Percentiles rank a stretch among this genome's conserved stretches.
Conservation (phyloP, 2,329 filamentous ascomycete species). For the Phialemoniopsis sp. region DNA sequence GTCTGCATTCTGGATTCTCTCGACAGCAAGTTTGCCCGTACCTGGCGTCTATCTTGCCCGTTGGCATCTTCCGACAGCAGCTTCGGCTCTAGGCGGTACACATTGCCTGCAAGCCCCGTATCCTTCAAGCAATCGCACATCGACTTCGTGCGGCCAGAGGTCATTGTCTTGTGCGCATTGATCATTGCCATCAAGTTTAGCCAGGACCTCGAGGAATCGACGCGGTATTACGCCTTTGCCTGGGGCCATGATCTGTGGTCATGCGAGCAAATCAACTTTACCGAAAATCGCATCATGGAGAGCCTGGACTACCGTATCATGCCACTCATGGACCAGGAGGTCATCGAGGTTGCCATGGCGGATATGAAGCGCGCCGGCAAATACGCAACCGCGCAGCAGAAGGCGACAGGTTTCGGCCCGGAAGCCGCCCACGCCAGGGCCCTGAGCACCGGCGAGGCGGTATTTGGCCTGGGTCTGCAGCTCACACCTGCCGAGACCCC, state of each 20-base stretch:
- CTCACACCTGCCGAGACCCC: slow-evolving; percentile 37
- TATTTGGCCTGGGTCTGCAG: slow-evolving; percentile 32
- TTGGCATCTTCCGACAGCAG: slow-evolving; percentile 21
- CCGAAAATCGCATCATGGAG: slow-evolving; percentile 61
- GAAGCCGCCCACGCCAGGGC: slow-evolving; percentile 24
- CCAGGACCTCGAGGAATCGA: slow-evolving; percentile 52
- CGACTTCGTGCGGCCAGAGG: slow-evolving; percentile 56
- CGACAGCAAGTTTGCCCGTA: slow-evolving; percentile 56
- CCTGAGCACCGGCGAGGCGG: slow-evolving; percentile 31
- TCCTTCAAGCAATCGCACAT: slow-evolving; percentile 45
- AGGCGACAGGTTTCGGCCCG: slow-evolving; percentile 2
- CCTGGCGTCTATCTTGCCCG: slow-evolving; percentile 58
- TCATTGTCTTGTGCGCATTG: slow-evolving; percentile 59
- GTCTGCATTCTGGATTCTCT: slow-evolving; percentile 65
- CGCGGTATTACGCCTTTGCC: slow-evolving; percentile 44
- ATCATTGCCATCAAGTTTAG: slow-evolving; percentile 64
- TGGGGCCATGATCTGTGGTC: slow-evolving; percentile 58
- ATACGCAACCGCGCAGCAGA: slow-evolving; percentile 10
- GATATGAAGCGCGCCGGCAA: slow-evolving; percentile 59
- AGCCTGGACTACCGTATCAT: slow-evolving; percentile 60
- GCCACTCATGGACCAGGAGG: slow-evolving; percentile 51
- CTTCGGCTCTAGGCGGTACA: slow-evolving; percentile 39
- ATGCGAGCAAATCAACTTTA: slow-evolving; percentile 57
- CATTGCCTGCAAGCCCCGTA: slow-evolving; percentile 33
- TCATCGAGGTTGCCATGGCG: slow-evolving; percentile 54